Conservation (phyloP, 208 protist genomes). For the Strigomonas culicis region DNA sequence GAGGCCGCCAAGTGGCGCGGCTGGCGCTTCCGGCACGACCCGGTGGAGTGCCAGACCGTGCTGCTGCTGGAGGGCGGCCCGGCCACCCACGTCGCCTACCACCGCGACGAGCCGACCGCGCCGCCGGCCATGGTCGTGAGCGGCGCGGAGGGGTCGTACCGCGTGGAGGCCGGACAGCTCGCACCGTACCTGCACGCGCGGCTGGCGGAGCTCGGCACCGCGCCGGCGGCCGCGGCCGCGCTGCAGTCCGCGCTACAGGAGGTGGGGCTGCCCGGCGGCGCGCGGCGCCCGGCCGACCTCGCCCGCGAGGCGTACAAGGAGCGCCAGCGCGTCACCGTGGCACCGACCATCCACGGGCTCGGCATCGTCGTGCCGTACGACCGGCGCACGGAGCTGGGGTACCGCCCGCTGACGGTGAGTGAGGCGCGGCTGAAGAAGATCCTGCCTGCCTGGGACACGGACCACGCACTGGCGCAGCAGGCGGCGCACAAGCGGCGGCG, state of each 20-base stretch:
- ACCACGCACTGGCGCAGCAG: slow-evolving; percentile 4
- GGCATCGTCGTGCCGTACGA: slow-evolving; percentile 35
- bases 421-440: slow-evolving; percentile 13
- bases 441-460: slow-evolving; percentile 17
- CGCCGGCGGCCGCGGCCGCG: neutral
- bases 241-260: neutral
- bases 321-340: neutral
- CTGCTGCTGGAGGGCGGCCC: neutral
- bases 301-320: neutral
- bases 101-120: slow-evolving; percentile 27
- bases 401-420: slow-evolving; percentile 27
- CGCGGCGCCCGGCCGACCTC: neutral
- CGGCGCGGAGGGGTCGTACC: neutral
- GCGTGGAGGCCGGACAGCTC: slow-evolving; percentile 1
- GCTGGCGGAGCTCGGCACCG: neutral
- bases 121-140: slow-evolving; percentile 17
- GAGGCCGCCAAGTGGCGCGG: slow-evolving; percentile 24
- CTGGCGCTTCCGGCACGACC: slow-evolving; percentile 34
- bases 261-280: neutral
- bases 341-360: slow-evolving; percentile 20
- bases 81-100: slow-evolving; percentile 23
- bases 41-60: slow-evolving; percentile 42
- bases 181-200: slow-evolving; percentile 8
- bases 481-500: neutral
- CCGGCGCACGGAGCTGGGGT: slow-evolving; percentile 31